Evolutionary conservation across 176 grass and related monocot species (phyloP).

Genomic region (Ensete glaucum): DNA sequence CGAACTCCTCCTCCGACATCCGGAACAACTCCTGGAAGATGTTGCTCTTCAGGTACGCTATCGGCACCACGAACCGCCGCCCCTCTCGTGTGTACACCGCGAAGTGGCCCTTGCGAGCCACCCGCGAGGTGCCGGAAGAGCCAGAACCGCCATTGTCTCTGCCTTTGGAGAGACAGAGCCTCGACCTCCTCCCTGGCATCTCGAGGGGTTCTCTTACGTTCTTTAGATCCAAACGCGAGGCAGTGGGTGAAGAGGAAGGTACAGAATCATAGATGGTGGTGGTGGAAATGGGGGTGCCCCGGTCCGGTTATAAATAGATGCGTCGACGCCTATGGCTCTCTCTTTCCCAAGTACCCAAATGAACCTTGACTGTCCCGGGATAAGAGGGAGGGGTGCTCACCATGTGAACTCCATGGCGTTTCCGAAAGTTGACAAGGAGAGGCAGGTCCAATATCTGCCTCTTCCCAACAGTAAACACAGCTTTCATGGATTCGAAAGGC

Average conservation of each 20-base stretch:
- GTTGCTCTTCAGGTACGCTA: slow-evolving; percentile 15
- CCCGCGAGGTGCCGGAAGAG: neutral
- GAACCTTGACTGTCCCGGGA: neutral
- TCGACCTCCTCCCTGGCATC: neutral
- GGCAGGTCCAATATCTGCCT: neutral
- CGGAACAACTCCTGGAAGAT: slow-evolving; percentile 8
- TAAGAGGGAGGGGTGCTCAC: too few species aligned
- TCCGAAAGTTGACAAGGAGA: neutral
- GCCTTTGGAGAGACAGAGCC: neutral
- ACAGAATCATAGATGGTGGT: neutral
- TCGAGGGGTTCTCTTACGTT: neutral
- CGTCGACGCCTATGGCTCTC: too few species aligned
- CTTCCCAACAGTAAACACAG: neutral
- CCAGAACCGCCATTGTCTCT: neutral
- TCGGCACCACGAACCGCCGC: slow-evolving; percentile 10
- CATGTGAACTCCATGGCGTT: neutral
- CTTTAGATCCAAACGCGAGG: too few species aligned
- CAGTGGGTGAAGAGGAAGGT: neutral
- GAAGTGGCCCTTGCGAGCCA: slow-evolving; percentile 16
- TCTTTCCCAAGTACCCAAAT: too few species aligned
- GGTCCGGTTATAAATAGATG: neutral
- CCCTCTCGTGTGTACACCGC: slow-evolving; percentile 22
- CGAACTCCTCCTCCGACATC: slow-evolving; percentile 23
- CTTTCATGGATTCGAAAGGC: neutral
- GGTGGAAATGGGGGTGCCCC: neutral